Base-by-base conservation (phyloP, 164 flowering plant species). In the Pachysandra terminalis region DNA sequence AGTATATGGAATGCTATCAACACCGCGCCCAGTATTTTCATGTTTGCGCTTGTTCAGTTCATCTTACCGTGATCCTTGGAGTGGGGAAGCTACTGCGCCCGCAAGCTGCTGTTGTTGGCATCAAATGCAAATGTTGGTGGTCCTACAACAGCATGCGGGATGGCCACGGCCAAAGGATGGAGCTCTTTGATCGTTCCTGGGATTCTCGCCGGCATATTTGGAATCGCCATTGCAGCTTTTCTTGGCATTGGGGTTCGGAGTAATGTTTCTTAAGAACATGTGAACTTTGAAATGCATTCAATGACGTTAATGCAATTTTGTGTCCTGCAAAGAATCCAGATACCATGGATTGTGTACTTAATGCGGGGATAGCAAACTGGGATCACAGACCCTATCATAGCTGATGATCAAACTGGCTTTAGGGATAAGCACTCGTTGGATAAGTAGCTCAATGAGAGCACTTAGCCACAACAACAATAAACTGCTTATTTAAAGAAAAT, bases 111-210 rank as follows among this genome's bases (percentile, higher is more conserved):
- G 71, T 86, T 91, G 67, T 13, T 95, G 56, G 98, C 96, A 64
- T 91, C 98, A 67, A 95, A 91, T 78, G 97, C 97, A 48, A 94
- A 94, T 63, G 80, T 94, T 26, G 98, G 96, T 63, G 97, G 98
- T 63, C 97, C 97, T 37, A 88, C 98, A 37, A 91, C 96, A 49
- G 98, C 97, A 0, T 88, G 91, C 71, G 98, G 95, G 26, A 94
- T 94, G 97, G 97, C 97, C 63, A 90, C 84, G 2, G 87, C 96
- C 41, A 86, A 94, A 77, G 96, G 96, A 59, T 94, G 98, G 97
- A 48, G 72, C 22, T 90, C 98, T 49, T 60, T 91, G 68, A 75
- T 90, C 56, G 88, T 94, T 64, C 98, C 96, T 24, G 90, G 84
- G 4, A 86, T 94, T 79, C 91, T 91, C 66, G 93, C 85, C 2